phyloP scores from a whole-genome alignment of 352 stramenopile genomes.

The Pythium insidiosum region DNA sequence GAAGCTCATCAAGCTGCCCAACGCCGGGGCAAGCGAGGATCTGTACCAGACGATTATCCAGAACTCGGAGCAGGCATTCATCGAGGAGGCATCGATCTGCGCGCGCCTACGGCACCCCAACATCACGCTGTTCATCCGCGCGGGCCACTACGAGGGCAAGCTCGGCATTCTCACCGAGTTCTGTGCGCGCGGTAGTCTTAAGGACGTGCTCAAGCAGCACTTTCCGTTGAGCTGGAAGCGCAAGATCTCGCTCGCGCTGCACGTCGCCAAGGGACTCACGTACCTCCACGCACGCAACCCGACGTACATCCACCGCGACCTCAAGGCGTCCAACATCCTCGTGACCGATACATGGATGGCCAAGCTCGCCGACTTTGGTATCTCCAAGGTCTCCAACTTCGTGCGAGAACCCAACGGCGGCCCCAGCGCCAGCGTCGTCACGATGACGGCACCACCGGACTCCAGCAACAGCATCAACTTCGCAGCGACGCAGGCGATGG shows the following conservation, averaged over 20 bases:
- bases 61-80: conserved; percentile 53
- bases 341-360: conserved; percentile 66
- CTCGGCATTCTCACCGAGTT: conserved; percentile 65
- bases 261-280: conserved; percentile 58
- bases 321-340: conserved; percentile 69
- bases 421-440: conserved; percentile 29
- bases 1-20: conserved; percentile 66
- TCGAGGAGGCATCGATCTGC: conserved; percentile 54
- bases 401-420: conserved; percentile 20
- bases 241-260: conserved; percentile 44
- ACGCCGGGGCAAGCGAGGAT: conserved; percentile 32
- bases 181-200: conserved; percentile 57
- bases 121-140: conserved; percentile 66
- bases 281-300: conserved; percentile 64
- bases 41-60: conserved; percentile 68
- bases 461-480: not conserved
- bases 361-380: conserved; percentile 39
- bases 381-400: conserved; percentile 21
- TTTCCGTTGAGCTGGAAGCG: conserved; percentile 49
- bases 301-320: conserved; percentile 68
- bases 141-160: conserved; percentile 53
- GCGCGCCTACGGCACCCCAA: conserved; percentile 55
- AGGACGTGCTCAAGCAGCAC: conserved; percentile 56
- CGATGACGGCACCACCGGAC: conserved; percentile 15
- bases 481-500: conserved; percentile 23